A percentile compares a stretch with the other conserved stretches of the same genome.
These are phyloP conservation scores for Mucor circinelloides DNA, from an alignment of 371 early-diverging fungal genomes.

Conservation along the genomic window DNA sequence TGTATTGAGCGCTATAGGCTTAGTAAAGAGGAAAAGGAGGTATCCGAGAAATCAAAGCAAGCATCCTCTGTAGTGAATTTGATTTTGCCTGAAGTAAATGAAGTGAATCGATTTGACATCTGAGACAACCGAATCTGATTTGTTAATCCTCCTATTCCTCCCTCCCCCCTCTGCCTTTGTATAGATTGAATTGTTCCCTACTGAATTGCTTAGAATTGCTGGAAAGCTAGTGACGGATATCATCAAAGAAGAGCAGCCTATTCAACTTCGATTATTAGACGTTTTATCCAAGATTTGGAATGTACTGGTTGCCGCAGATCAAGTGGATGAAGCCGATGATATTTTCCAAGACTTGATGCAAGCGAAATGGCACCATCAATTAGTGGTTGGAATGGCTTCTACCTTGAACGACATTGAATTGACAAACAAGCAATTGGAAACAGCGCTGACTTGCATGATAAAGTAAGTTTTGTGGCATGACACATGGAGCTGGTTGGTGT, in stretches of 20 bases:
- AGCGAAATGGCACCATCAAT: slow-evolving; percentile 44
- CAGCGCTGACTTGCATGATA: slow-evolving; percentile 34
- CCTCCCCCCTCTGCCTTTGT: too few species aligned
- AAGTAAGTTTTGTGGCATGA: slow-evolving; percentile 17
- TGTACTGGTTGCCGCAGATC: slow-evolving; percentile 34
- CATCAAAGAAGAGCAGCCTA: slow-evolving; percentile 29
- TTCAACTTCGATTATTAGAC: slow-evolving; percentile 49
- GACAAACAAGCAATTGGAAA: slow-evolving; percentile 42
- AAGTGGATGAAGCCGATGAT: slow-evolving; percentile 23
- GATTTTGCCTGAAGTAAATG: slow-evolving; percentile 39
- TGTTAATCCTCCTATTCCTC: too few species aligned
- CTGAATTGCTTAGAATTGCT: slow-evolving; percentile 11
- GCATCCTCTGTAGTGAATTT: slow-evolving; percentile 33
- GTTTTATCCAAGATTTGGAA: slow-evolving; percentile 51
- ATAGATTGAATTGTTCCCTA: slow-evolving; percentile 39
- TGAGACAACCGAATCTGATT: not conserved
- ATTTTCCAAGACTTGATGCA: slow-evolving; percentile 41
- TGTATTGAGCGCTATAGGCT: not conserved
- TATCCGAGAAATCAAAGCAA: slow-evolving; percentile 23
- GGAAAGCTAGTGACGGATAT: slow-evolving; percentile 17
- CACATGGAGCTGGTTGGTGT: not conserved
- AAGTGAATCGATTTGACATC: not conserved
- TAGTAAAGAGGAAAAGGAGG: slow-evolving; percentile 18
- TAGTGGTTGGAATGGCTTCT: slow-evolving; percentile 48
- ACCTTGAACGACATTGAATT: slow-evolving; percentile 56